Evolutionary conservation across 441 rosid species (phyloP), one percentile per base, ranked within the genome.

Genomic region (Manihot esculenta): DNA sequence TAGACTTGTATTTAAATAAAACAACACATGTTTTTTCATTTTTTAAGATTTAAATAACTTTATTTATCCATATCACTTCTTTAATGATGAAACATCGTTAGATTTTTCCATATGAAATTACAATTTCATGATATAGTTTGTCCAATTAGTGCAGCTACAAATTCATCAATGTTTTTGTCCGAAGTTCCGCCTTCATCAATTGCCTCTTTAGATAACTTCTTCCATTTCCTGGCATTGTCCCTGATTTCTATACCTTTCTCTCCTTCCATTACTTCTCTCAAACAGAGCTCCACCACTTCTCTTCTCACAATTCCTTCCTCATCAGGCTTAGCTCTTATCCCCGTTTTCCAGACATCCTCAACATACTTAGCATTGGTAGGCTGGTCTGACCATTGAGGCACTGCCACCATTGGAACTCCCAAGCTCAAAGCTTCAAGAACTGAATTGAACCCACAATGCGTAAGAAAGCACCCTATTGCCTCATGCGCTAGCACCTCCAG

Each of bases 401-500:
- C 12, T 1, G 49, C 76, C 38, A 72, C 79, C 45, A 72, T 45
- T 20, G 75, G 82, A 20, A 76, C 76, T 50, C 80, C 78, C n/a
- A 80, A 68, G 42, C 80, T 35, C 74, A 76, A 38, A 13, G 78
- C 78, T 62, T 78, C 82, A 26, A 76, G 1, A 1, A 61, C 56
- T 3, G 82, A 73, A 56, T 77, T 77, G 42, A 57, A 69, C n/a
- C 76, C 74, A 48, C 70, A 68, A 12, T 68, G 80, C 15, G 78
- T 78, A 50, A 80, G 44, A 24, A 81, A 78, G 42, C 81, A 81
- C 53, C 81, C 79, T 0, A 70, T 23, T 9, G 81, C 35, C 10
- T 65, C 62, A n/a, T 72, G 77, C 3, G 71, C 64, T 21, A 81
- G 18, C 9, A 80, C 80, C 41, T 77, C 76, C 15, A 77, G 2